Evolutionary conservation across 371 early-diverging fungal genomes (phyloP), one percentile per base, ranked within the genome.

Genomic region (Zychaea mexicana): DNA sequence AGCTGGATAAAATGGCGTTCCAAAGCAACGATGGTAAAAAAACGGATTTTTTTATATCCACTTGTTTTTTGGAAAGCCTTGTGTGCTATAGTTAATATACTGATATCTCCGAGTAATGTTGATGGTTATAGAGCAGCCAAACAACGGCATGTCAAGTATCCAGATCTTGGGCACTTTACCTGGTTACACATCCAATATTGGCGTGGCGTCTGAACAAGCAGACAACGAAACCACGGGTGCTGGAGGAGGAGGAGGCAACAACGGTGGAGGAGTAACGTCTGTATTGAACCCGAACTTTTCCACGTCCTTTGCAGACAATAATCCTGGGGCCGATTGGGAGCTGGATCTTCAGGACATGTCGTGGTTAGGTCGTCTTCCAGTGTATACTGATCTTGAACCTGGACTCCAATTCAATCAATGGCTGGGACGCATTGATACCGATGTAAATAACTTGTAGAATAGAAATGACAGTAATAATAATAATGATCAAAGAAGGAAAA

Each of bases 321-420:
- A 59, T 31, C 45, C 54, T 30, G 60, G 45, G 7, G 15, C 42
- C 32, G 61, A 64, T 9, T 71, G 67, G 68, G 68, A 71, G 4
- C 45, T 67, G 8, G 71, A 67, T 46, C 38, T 67, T 24, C 67
- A 67, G 46, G 71, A 70, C 32, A 70, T 70, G 67, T 67, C 71
- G 12, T 67, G 67, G 67, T 55, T 70, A 27, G 68, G 67, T 17
- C 71, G 71, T 19, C 46, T 71, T 17, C 71, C 71, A 19, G 71
- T 71, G n/a, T 71, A 67, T 38, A 67, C 67, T 27, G 71, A 67
- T 28, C 42, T 67, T 15, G 68, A 67, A 42, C 67, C 71, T n/a
- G 71, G 64, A 22, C 32, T 64, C 12, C 70, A 70, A 19, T 53
- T 57, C 49, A 62, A 67, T n/a, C 62, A 66, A 60, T 66, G 66